Evolutionary conservation across 106 monocot genomes (phyloP).

Genomic region (Dactylorhiza incarnata): DNA sequence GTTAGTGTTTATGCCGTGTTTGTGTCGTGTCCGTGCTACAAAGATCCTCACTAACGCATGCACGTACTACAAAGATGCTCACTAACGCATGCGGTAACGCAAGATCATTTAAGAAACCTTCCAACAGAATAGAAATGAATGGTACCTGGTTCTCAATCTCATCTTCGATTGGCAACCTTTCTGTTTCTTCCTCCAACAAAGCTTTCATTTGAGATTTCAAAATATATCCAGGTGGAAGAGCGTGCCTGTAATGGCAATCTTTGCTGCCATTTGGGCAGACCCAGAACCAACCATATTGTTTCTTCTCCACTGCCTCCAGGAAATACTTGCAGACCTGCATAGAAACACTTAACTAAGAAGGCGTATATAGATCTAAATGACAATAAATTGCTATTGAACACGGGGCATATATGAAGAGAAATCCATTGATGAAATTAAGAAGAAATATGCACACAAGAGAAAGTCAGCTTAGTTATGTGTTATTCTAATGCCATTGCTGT

Average conservation of each 20-base stretch:
- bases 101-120: background rate
- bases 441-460: too few relatives aligned
- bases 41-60: background rate
- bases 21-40: too few relatives aligned
- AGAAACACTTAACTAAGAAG: constrained; percentile 1
- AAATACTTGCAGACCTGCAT: constrained; percentile 91
- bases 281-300: constrained; percentile 99
- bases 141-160: constrained; percentile 89
- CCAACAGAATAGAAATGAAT: background rate
- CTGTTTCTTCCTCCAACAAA: constrained; percentile 78
- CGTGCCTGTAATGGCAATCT: constrained; percentile 97
- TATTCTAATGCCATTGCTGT: too few relatives aligned
- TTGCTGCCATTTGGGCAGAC: constrained; percentile 90
- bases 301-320: constrained; percentile 93
- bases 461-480: too few relatives aligned
- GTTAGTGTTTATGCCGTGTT: too few relatives aligned
- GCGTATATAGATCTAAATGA: background rate
- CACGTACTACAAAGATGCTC: background rate
- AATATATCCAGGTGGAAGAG: constrained; percentile 90
- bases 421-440: too few relatives aligned
- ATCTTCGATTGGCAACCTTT: constrained; percentile 84
- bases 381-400: background rate
- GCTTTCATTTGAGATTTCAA: constrained; percentile 99
- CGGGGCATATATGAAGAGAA: too few relatives aligned
- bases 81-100: background rate